These are phyloP conservation scores for Amanita jacksonii DNA, from an alignment of 768 basidiomycete species.

Conservation along the genomic window DNA sequence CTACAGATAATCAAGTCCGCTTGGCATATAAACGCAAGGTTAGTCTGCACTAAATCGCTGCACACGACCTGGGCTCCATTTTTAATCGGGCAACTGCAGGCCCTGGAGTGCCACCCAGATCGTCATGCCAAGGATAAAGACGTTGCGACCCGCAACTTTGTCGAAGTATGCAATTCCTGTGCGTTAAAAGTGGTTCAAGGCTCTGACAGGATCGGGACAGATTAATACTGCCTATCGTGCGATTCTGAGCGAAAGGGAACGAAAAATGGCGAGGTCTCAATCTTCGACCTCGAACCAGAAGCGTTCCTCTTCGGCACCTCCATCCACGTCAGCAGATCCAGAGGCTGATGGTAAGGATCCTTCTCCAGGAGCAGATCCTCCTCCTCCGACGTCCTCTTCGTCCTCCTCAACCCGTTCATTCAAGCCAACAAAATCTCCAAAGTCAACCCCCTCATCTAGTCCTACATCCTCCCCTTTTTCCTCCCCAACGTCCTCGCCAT, in stretches of 20 bases:
- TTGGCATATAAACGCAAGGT: conserved; percentile 7
- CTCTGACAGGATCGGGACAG: conserved; percentile 19
- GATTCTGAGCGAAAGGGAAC: conserved; percentile 29
- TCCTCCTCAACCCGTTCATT: conserved; percentile 3
- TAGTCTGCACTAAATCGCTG: background rate
- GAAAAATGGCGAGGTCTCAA: conserved; percentile 1
- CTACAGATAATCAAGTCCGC: conserved; percentile 5
- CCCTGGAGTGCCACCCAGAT: conserved; percentile 37
- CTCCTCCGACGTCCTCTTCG: conserved; percentile 1
- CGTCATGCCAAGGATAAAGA: conserved; percentile 16
- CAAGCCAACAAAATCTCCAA: background rate
- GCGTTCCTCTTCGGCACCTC: background rate
- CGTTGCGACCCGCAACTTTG: conserved; percentile 16
- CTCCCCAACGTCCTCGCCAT: conserved; percentile 8
- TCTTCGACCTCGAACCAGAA: background rate
- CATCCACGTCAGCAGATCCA: background rate
- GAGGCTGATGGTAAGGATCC: background rate
- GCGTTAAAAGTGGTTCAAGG: background rate
- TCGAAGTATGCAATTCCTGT: conserved; percentile 14
- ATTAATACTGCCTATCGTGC: conserved; percentile 41
- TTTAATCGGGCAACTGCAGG: conserved; percentile 20
- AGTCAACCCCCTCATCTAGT: conserved; percentile 11
- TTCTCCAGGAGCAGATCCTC: background rate
- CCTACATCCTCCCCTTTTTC: conserved; percentile 7
- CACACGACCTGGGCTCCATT: background rate